Base-by-base conservation (phyloP, 768 basidiomycete species). In the Podaxis rugospora region DNA sequence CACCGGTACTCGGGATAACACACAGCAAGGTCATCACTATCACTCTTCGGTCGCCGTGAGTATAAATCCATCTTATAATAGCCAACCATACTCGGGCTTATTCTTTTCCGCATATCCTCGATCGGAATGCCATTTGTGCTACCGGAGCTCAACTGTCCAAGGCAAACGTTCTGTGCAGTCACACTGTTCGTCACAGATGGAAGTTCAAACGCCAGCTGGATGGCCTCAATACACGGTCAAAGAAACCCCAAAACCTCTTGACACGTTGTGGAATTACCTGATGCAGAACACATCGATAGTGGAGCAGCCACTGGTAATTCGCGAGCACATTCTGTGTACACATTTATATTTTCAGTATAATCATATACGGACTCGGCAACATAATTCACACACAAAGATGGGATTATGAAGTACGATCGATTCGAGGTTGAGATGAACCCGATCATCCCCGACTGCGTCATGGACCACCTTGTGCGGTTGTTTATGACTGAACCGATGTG, bases 401-500 rank as follows among this genome's bases (percentile, higher is more conserved):
- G 70, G 72, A 63, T 74, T 75, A 62, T 69, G 72, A 44, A 74
- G 28, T 62, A 74, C 68, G 51, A 75, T 63, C 3, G 72, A 66
- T 35, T 76, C 74, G 2, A 76, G 64, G 51, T 75, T 71, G 58
- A 75, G 66, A 36, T 64, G 69, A 6, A 62, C 54, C 7, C 67
- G 65, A 18, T 66, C 68, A n/a, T 64, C 62, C 3, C 54, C 67
- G 5, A 55, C 59, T 4, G 68, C 66, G 2, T 27, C 49, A 1
- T 62, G 67, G 21, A 74, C 32, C 13, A 66, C 67, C 10, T 63
- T 62, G 62, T 76, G 35, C 71, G 66, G 62, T 68, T 67, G 57
- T 74, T 69, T 16, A 76, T 74, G 11, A 73, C 74, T 14, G 71
- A 71, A 1, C 72, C 74, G 39, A 76, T 76, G 55, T 74, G 65